A percentile compares a stretch with the other conserved stretches of the same genome.
These are phyloP conservation scores for Botryotinia globosa DNA, from an alignment of 2,329 filamentous ascomycete species.

Conservation along the genomic window DNA sequence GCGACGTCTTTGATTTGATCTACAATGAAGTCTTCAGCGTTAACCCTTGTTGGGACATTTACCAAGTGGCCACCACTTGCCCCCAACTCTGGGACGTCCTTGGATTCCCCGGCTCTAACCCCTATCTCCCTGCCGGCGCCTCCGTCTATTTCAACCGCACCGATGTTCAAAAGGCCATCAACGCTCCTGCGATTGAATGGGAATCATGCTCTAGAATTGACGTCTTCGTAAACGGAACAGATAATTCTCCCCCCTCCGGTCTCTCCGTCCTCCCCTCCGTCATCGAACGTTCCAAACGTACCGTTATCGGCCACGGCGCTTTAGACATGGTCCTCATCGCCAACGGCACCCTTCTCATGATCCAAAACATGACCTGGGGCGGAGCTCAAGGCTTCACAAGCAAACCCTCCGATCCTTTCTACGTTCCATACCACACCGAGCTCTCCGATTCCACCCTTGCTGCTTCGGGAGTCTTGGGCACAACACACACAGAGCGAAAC, in stretches of 20 bases:
- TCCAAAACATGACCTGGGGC: slow-evolving; percentile 69
- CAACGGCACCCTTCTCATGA: slow-evolving; percentile 57
- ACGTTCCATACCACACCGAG: slow-evolving; percentile 59
- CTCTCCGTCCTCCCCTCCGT: slow-evolving; percentile 63
- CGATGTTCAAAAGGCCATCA: slow-evolving; percentile 60
- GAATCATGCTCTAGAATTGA: slow-evolving; percentile 49
- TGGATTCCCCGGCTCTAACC: slow-evolving; percentile 58
- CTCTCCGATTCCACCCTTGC: slow-evolving; percentile 65
- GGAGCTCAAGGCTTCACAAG: slow-evolving; percentile 57
- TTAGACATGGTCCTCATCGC: slow-evolving; percentile 56
- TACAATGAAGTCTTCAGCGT: slow-evolving; percentile 50
- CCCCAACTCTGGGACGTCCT: slow-evolving; percentile 68
- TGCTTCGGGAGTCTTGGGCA: slow-evolving; percentile 66
- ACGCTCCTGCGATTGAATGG: slow-evolving; percentile 62
- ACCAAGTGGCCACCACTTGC: slow-evolving; percentile 70
- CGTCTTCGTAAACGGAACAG: slow-evolving; percentile 49
- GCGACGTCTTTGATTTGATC: slow-evolving; percentile 58
- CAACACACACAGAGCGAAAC: slow-evolving; percentile 69
- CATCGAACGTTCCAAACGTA: slow-evolving; percentile 69
- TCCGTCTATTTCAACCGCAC: slow-evolving; percentile 60
- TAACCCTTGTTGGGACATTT: slow-evolving; percentile 80
- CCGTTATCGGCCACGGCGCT: slow-evolving; percentile 68
- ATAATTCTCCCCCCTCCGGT: slow-evolving; percentile 53
- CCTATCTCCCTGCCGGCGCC: slow-evolving; percentile 61
- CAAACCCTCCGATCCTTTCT: slow-evolving; percentile 41